Evolutionary conservation across 179 eudicot species (phyloP), one percentile per base, ranked within the genome.

Genomic region (Beta corolliflora): DNA sequence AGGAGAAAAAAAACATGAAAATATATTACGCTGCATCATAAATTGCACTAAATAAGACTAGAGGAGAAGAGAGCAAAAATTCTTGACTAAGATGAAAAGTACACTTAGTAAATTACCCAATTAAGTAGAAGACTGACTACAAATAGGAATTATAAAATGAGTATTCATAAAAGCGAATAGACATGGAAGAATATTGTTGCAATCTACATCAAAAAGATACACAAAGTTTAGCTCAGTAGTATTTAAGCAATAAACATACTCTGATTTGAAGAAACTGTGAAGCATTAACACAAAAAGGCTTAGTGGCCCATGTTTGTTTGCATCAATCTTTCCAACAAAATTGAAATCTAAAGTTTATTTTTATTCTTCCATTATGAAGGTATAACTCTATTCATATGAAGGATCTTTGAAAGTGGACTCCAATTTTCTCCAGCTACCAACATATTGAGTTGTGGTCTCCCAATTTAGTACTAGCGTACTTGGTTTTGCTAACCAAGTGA

Each of bases 31-130:
- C 23, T 14, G 50, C 46, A 77, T 52, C 16, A 46, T 66, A 53
- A 67, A 68, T 36, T 67, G 54, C 25, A 44, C 36, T 66, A 74
- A 18, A 81, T 48, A 82, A 72, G 2, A 67, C 21, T n/a, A 48
- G 56, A 53, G 50, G 74, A 54, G 55, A 66, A 69, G 83, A 60
- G 79, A 68, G 56, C 66, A 83, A 16, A 66, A 65, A 45, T 10
- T 4, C 15, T 12, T 31, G 53, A 56, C n/a, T 53, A 67, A 76
- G 15, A 60, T 9, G 10, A 13, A 36, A 21, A 45, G 19, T 16
- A 25, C 53, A 31, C 14, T 14, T 7, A 25, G 19, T 44, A 53
- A 41, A 36, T 19, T 36, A 55, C 69, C 36, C 50, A 63, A 11
- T 23, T 2, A 10, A 68, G 18, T 12, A 46, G 44, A 58, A 73